Evolutionary conservation across 2,329 filamentous ascomycete genomes (phyloP), one percentile per base, ranked within the genome.

Genomic region (Akanthomyces muscarius): DNA sequence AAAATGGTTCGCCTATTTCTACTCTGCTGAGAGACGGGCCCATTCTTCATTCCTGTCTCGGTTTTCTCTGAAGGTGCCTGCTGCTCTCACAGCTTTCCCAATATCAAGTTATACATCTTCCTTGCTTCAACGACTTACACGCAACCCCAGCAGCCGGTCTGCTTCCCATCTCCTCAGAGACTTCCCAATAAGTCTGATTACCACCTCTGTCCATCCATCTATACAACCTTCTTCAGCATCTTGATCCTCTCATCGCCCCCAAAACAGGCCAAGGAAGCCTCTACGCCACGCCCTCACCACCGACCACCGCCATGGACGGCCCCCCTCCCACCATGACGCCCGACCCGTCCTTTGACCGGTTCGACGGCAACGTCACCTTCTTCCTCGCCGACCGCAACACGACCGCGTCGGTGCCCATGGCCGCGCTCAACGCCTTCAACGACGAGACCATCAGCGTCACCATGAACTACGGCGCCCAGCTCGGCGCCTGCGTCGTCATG

Each of bases 401-500:
- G 0, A 62, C 67, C 14, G 68, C 77, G 62, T 58, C 67, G 5
- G 63, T 79, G 52, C 70, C 76, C 18, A 65, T 78, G n/a, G 14
- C 65, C 7, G 10, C 51, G 16, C 65, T 81, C 53, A 73, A 80
- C 65, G 45, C 54, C 28, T 68, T 72, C 57, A 74, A 73, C 65
- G 66, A 69, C 28, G 70, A 71, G 36, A 70, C 72, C 47, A 64
- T 73, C 66, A 75, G 72, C 68, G 72, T 76, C 30, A 72, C 71
- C 71, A 86, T 90, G 78, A 88, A 87, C 75, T 91, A 88, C 71
- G 87, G 84, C 59, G 76, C 83, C 21, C 90, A 94, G 72, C 80
- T 92, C 58, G 91, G 91, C 36, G 85, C 89, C 28, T 85, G 84
- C 53, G 66, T 88, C 63, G 75, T 89, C 65, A 83, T 92, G 69